Percentiles rank a stretch among this genome's conserved stretches.
phyloP scores from a whole-genome alignment of 2,329 filamentous ascomycete genomes.

The Karstenula rhodostoma region DNA sequence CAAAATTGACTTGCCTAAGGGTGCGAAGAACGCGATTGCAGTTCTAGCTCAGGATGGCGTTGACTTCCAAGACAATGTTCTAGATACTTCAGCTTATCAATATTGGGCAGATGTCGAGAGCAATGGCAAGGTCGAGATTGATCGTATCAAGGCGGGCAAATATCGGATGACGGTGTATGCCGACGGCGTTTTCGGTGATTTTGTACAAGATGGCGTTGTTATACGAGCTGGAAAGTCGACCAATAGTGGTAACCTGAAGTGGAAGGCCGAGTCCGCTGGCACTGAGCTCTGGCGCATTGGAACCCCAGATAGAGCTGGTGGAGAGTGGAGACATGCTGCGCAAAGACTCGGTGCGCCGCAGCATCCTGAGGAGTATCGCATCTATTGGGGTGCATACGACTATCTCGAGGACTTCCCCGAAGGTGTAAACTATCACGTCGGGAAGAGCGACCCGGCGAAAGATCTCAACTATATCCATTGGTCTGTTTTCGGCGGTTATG shows the following conservation, averaged over 20 bases:
- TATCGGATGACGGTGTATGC: constrained; percentile 71
- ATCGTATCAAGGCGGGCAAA: constrained; percentile 65
- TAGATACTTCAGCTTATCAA: constrained; percentile 64
- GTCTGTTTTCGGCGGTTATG: constrained; percentile 66
- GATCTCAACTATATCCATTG: constrained; percentile 71
- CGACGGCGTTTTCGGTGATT: constrained; percentile 68
- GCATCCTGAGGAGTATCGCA: constrained; percentile 63
- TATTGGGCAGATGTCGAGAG: constrained; percentile 63
- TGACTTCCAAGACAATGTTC: constrained; percentile 67
- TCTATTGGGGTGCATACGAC: constrained; percentile 68
- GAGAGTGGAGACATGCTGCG: constrained; percentile 66
- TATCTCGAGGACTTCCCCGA: constrained; percentile 65
- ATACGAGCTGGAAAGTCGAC: constrained; percentile 54
- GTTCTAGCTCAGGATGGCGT: constrained; percentile 62
- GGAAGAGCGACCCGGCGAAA: constrained; percentile 55
- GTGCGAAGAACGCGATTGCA: constrained; percentile 61
- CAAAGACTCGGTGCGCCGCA: constrained; percentile 56
- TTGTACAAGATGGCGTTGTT: constrained; percentile 60
- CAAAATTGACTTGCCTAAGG: constrained; percentile 60
- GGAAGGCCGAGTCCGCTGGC: constrained; percentile 63
- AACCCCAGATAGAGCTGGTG: constrained; percentile 66
- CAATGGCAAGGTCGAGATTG: constrained; percentile 60
- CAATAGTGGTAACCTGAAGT: constrained; percentile 47
- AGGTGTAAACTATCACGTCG: constrained; percentile 65
- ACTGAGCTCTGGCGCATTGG: constrained; percentile 69